Evolutionary conservation across 106 monocot species (phyloP).

Genomic region (Xerophyta viscosa): DNA sequence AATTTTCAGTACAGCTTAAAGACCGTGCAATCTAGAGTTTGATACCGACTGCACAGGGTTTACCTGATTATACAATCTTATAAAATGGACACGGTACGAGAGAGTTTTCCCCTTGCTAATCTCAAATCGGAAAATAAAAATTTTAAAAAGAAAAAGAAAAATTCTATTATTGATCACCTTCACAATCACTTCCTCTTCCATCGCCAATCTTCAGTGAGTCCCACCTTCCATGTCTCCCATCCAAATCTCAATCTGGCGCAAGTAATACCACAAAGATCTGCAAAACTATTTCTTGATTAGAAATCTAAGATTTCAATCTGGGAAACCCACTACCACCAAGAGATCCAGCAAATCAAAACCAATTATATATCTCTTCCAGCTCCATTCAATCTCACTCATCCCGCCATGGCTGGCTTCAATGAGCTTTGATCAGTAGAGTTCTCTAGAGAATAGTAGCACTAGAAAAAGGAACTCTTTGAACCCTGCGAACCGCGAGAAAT

Average conservation of each 20-base stretch:
- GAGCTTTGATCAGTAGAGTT: background rate
- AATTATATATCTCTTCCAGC: background rate
- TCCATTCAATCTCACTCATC: constrained; percentile 1
- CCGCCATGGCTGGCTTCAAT: background rate
- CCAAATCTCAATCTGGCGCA: constrained; percentile 28
- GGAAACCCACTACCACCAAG: background rate
- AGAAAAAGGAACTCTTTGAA: background rate
- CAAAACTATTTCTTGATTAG: background rate
- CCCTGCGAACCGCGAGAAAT: constrained; percentile 16
- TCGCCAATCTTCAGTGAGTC: constrained; percentile 2
- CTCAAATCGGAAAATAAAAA: too few species aligned
- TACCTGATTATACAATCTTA: too few species aligned
- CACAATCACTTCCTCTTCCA: constrained; percentile 45
- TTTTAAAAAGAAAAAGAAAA: background rate
- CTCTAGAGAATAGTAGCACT: background rate
- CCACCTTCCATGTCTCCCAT: constrained; percentile 36
- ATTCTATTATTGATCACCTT: constrained; percentile 27
- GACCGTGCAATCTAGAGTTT: too few species aligned
- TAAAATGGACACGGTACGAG: too few species aligned
- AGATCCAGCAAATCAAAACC: background rate
- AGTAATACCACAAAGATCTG: constrained; percentile 34
- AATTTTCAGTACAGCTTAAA: too few species aligned
- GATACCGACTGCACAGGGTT: too few species aligned
- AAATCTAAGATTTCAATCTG: constrained; percentile 3
- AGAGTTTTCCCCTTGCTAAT: too few species aligned